Evolutionary conservation across 768 basidiomycete genomes (phyloP).

Genomic region (Kwoniella europaea): DNA sequence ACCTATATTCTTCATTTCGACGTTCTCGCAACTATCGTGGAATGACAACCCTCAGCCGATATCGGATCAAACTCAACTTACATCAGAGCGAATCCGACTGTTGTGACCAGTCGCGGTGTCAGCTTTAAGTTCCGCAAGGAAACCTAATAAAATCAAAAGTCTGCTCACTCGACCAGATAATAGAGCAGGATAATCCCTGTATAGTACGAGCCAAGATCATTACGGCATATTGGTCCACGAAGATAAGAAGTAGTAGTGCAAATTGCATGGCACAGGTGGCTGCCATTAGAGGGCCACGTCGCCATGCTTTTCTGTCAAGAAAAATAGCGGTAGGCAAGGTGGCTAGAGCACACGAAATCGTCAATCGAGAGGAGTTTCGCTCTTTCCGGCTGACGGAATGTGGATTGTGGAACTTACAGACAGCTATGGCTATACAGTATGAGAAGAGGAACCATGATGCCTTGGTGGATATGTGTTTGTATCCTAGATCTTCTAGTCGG

Average conservation of each 20-base stretch:
- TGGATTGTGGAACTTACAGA: background rate
- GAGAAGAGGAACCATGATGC: conserved; percentile 29
- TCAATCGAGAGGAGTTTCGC: background rate
- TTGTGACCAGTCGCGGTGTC: background rate
- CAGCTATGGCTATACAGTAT: conserved; percentile 25
- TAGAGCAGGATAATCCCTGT: conserved; percentile 16
- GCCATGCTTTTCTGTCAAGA: conserved; percentile 13
- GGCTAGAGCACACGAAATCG: background rate
- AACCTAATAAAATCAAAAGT: background rate
- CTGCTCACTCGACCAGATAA: conserved; percentile 21
- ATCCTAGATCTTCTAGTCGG: conserved; percentile 30
- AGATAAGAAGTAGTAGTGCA: conserved; percentile 28
- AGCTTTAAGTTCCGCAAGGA: background rate
- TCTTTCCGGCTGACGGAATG: background rate
- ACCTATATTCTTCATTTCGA: conserved; percentile 23
- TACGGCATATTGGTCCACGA: conserved; percentile 21
- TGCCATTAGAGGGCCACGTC: conserved; percentile 18
- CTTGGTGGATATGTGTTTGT: conserved; percentile 21
- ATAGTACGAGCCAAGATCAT: conserved; percentile 26
- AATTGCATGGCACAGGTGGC: conserved; percentile 15
- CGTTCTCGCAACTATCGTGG: conserved; percentile 23
- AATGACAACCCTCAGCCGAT: background rate
- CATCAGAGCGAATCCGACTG: conserved; percentile 30
- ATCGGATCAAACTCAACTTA: background rate
- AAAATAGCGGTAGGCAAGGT: conserved; percentile 9